These are phyloP conservation scores for Aspergillus sp. DNA, from an alignment of 2,329 filamentous ascomycete genomes.

Conservation along the genomic window DNA sequence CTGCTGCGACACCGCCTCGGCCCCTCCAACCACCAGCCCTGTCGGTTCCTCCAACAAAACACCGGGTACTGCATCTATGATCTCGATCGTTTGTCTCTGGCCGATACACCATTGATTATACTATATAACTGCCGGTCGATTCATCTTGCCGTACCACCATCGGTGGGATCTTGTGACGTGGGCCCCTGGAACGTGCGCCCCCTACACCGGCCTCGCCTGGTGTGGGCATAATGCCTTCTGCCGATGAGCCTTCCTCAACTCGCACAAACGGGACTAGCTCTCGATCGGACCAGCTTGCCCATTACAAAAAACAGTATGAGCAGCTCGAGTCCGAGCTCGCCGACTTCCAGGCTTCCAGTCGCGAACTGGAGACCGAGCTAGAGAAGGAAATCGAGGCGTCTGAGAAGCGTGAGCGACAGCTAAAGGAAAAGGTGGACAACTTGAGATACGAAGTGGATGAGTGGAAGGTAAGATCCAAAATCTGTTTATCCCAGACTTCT, in stretches of 20 bases:
- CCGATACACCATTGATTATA: not conserved
- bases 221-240: constrained; percentile 37
- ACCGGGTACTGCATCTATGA: constrained; percentile 15
- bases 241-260: constrained; percentile 39
- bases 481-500: not conserved
- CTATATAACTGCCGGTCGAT: not conserved
- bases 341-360: constrained; percentile 91
- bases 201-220: constrained; percentile 19
- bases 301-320: constrained; percentile 97
- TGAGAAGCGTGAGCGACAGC: constrained; percentile 83
- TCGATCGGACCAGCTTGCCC: constrained; percentile 74
- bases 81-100: constrained; percentile 4
- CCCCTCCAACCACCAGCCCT: constrained; percentile 24
- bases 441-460: constrained; percentile 90
- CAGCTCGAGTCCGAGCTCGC: constrained; percentile 85
- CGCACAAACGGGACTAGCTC: constrained; percentile 41
- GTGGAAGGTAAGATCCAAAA: constrained; percentile 75
- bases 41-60: constrained; percentile 13
- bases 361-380: constrained; percentile 88
- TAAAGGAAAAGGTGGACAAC: constrained; percentile 84
- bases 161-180: constrained; percentile 16
- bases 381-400: constrained; percentile 95
- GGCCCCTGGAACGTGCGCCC: constrained; percentile 19
- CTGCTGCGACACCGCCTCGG: constrained; percentile 39
- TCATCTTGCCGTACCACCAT: constrained; percentile 8